phyloP scores from a whole-genome alignment of 305 asterid species.

The Vinca major region DNA sequence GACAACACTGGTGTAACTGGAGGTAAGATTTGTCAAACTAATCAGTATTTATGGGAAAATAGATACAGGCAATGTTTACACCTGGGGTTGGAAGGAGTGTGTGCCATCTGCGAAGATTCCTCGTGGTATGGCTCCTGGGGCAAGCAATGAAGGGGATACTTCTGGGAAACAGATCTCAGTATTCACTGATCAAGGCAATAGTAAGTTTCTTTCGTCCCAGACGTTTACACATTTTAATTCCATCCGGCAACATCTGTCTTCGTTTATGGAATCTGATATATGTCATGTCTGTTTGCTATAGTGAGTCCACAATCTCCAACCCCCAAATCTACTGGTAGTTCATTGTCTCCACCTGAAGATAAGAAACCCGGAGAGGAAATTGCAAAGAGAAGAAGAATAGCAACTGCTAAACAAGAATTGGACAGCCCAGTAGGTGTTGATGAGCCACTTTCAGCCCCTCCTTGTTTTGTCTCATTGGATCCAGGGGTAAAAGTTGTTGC shows the following conservation, averaged over 20 bases:
- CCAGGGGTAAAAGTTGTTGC: constrained; percentile 67
- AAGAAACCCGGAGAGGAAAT: constrained; percentile 63
- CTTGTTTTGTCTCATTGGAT: constrained; percentile 70
- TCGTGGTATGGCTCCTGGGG: constrained; percentile 34
- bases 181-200: constrained; percentile 55
- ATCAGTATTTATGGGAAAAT: neutral
- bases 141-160: constrained; percentile 40
- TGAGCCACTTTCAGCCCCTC: constrained; percentile 73
- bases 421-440: constrained; percentile 70
- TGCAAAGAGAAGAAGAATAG: constrained; percentile 68
- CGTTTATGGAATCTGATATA: neutral
- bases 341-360: constrained; percentile 32
- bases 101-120: constrained; percentile 71
- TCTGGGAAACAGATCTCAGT: constrained; percentile 37
- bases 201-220: neutral
- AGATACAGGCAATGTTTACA: constrained; percentile 72
- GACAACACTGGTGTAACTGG: too few species aligned
- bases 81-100: constrained; percentile 99
- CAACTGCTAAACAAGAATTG: constrained; percentile 58
- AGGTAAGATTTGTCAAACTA: neutral
- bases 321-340: constrained; percentile 45
- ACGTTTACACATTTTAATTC: neutral
- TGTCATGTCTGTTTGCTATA: constrained; percentile 24
- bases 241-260: neutral
- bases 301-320: constrained; percentile 78